Conservation (phyloP, 495 filamentous ascomycete genomes). For the Evansstolkia leycettana region DNA sequence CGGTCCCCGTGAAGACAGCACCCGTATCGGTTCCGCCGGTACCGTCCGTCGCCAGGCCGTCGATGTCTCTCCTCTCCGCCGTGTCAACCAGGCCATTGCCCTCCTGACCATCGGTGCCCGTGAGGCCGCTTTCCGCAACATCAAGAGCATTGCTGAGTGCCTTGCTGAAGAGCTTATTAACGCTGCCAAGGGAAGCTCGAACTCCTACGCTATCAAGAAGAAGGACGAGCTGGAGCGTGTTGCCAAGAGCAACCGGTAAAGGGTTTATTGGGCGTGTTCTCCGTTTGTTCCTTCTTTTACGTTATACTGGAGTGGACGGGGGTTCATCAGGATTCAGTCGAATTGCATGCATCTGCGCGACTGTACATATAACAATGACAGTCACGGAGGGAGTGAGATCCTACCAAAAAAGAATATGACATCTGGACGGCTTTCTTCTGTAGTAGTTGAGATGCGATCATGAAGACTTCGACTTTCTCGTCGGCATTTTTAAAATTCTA, state of each 20-base stretch:
- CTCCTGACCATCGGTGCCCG: conserved; percentile 95
- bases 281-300: conserved; percentile 35
- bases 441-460: conserved; percentile 36
- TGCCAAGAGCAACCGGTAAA: conserved; percentile 98
- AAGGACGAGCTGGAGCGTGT: conserved; percentile 99
- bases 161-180: conserved; percentile 99
- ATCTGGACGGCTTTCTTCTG: conserved; percentile 31
- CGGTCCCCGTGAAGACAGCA: conserved; percentile 98
- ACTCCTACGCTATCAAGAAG: conserved; percentile 99
- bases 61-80: conserved; percentile 97
- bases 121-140: conserved; percentile 95
- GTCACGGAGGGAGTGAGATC: conserved; percentile 25
- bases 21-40: conserved; percentile 97
- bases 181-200: conserved; percentile 98
- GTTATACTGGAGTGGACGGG: conserved; percentile 35
- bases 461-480: conserved; percentile 27
- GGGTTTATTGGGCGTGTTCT: conserved; percentile 31
- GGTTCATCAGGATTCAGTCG: conserved; percentile 35
- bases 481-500: conserved; percentile 19
- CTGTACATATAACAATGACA: conserved; percentile 35
- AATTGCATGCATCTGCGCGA: conserved; percentile 34
- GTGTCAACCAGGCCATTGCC: conserved; percentile 98
- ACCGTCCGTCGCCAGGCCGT: conserved; percentile 99
- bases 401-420: conserved; percentile 12
- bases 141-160: conserved; percentile 98